These are phyloP conservation scores for Botrytis elliptica DNA, from an alignment of 2,329 filamentous ascomycete genomes.

Conservation along the genomic window DNA sequence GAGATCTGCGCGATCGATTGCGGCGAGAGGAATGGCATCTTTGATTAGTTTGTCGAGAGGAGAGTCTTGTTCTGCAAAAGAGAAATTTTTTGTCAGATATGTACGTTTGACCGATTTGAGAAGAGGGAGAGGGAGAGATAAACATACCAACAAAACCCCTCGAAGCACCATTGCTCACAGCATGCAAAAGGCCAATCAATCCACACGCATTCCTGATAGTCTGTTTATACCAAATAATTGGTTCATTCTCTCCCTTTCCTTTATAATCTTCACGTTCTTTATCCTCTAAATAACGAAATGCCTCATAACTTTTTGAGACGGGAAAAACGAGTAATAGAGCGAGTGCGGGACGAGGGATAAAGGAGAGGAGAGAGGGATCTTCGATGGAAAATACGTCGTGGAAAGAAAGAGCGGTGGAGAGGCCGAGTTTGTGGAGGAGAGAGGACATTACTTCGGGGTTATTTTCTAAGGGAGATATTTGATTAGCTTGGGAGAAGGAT, in stretches of 20 bases:
- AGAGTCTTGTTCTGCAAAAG: conserved; percentile 38
- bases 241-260: conserved; percentile 66
- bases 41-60: conserved; percentile 62
- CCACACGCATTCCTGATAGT: conserved; percentile 96
- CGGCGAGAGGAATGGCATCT: conserved; percentile 68
- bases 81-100: background rate
- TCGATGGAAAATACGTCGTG: conserved; percentile 93
- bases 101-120: too few species aligned
- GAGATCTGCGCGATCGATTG: conserved; percentile 65
- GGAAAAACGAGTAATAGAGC: conserved; percentile 94
- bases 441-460: conserved; percentile 89
- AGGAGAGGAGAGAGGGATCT: conserved; percentile 80
- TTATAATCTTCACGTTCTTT: conserved; percentile 59
- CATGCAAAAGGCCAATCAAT: conserved; percentile 84
- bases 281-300: conserved; percentile 74
- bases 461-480: conserved; percentile 50
- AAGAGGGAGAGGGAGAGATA: too few species aligned
- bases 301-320: conserved; percentile 77
- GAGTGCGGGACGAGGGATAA: conserved; percentile 84
- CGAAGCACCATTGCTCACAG: conserved; percentile 74
- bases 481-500: background rate
- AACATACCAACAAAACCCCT: conserved; percentile 84
- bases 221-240: conserved; percentile 91
- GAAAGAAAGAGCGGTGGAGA: conserved; percentile 72
- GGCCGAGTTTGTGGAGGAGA: conserved; percentile 80